A percentile compares a stretch with the other conserved stretches of the same genome.
Evolutionary conservation across 1,284 basidiomycete species (phyloP).

Genomic region (Melampsora larici-populina): DNA sequence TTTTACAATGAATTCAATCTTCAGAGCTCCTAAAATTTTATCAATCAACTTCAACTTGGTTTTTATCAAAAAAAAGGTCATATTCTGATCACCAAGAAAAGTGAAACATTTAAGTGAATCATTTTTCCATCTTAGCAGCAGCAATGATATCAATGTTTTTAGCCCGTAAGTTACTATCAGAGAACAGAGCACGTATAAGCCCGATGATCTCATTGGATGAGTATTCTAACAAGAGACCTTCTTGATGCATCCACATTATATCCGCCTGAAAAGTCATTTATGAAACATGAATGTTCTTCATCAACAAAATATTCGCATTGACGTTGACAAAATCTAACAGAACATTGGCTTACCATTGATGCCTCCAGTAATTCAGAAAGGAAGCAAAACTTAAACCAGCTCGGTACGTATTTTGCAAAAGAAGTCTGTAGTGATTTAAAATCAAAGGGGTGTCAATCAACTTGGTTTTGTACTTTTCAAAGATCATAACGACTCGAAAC

Average conservation of each 20-base stretch:
- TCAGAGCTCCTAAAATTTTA: too few species aligned
- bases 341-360: slow-evolving; percentile 37
- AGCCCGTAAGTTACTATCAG: slow-evolving; percentile 76
- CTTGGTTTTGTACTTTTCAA: not conserved
- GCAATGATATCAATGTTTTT: slow-evolving; percentile 70
- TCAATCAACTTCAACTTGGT: too few species aligned
- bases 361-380: slow-evolving; percentile 79
- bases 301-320: not conserved
- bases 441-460: not conserved
- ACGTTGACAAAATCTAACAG: not conserved
- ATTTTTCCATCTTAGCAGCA: too few species aligned
- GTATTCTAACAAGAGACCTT: slow-evolving; percentile 87
- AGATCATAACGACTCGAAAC: not conserved
- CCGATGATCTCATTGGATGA: slow-evolving; percentile 74
- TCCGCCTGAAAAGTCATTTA: slow-evolving; percentile 58
- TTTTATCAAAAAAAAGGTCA: too few species aligned
- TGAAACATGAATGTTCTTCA: not conserved
- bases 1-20: too few species aligned
- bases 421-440: slow-evolving; percentile 37
- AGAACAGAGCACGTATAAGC: slow-evolving; percentile 81
- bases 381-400: slow-evolving; percentile 94
- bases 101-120: too few species aligned
- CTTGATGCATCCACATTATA: slow-evolving; percentile 86
- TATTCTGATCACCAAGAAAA: too few species aligned
- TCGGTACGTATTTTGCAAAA: slow-evolving; percentile 62